Base-by-base conservation (phyloP, 1,284 basidiomycete genomes). In the Stereum hirsutum region DNA sequence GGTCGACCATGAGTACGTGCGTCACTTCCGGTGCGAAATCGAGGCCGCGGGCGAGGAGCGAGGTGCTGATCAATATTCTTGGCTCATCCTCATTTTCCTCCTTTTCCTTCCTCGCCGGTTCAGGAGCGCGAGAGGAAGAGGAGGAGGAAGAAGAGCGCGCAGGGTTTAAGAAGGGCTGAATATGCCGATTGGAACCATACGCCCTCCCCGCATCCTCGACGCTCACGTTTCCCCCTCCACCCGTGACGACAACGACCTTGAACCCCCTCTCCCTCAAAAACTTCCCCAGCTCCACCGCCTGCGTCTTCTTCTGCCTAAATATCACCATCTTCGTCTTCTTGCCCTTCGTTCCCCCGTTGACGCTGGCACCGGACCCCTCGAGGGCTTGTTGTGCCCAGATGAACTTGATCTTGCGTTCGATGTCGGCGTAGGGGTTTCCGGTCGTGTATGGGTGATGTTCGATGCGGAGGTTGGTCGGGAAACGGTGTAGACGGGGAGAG, bases 31-130 rank as follows among this genome's bases (percentile, higher is more conserved):
- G 78, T 12, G 78, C 69, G 55, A 95, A 95, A 59, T 95, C 92
- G 8, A 95, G 72, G 3, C 91, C 92, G 14, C 92, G 78, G n/a
- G 89, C 90, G 24, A 95, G 79, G 19, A 95, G 69, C 8, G 90
- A 93, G 0, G 91, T 95, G 20, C 91, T 93, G 45, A 94, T 73
- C 52, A 95, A 69, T 23, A 93, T 81, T 45, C 82, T 73, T 12
- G 86, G 78, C 0, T 53, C 52, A 4, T 61, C 54, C 42, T 49
- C 55, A 12, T 49, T 25, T 2, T 41, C 17, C 11, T 52, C 49
- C 28, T 50, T 50, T 20, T 43, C 33, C 3, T 51, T 45, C n/a
- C 20, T 25, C n/a, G 45, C 37, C 15, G 31, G 33, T 7, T 42
- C 6, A 10, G 33, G 4, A 15, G 10, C 26, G 2, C 39, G 19